Base-by-base conservation (phyloP, 805 yeast genomes). In the Limtongia smithiae region DNA sequence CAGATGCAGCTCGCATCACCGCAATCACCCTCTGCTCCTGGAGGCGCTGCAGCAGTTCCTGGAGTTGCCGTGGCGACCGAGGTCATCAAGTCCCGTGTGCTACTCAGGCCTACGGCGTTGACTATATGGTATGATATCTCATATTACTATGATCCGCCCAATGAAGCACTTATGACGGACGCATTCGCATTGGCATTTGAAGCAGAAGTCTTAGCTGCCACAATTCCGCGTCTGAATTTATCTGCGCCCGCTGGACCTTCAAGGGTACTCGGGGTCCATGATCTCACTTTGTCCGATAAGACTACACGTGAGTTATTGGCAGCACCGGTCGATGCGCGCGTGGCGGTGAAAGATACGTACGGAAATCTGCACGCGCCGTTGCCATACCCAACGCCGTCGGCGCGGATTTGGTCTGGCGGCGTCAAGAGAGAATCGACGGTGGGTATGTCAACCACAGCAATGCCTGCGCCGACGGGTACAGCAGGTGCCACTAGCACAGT, bases 91-190 rank as follows among this genome's bases (percentile, higher is more conserved):
- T 89, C 83, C 66, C 74, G 91, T 51, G 81, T 95, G 0, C 68
- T 93, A 22, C 70, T 91, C 44, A 75, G 82, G 49, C 95, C 96
- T 3, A 85, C 94, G 1, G 89, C 83, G 51, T 65, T 85, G 34
- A 82, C 95, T 0, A 70, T 83, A 41, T 91, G 85, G 71, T 89
- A 87, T 64, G 97, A 91, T 65, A 69, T 93, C 62, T 22, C 44
- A 8, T 28, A 34, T 35, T 73, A 90, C 57, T 81, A 83, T 47
- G 85, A 95, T 0, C 97, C 91, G 52, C 80, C 88, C 33, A 77
- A 84, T 5, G 62, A 68, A 22, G 73, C 72, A 31, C 71, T 85
- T 49, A 85, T 88, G 65, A 82, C 87, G 31, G 97, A 91, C 66
- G 75, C 77, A 21, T 73, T 87, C 45, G 83, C 94, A 2, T 72